phyloP scores from a whole-genome alignment of 2,329 filamentous ascomycete species.

The Cladosporium sp. region DNA sequence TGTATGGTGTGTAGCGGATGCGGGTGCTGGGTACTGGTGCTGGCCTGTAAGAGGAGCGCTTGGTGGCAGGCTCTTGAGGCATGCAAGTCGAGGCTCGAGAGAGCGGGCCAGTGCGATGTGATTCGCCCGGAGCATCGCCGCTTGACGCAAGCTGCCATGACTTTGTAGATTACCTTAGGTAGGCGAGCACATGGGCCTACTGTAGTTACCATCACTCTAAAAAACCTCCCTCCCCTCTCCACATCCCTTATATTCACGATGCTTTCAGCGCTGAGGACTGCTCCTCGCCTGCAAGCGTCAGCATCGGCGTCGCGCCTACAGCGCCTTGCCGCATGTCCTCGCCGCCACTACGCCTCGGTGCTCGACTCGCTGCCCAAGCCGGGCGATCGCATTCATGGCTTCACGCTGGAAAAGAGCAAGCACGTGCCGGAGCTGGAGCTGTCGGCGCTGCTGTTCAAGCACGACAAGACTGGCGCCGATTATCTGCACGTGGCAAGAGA shows the following conservation, averaged over 20 bases:
- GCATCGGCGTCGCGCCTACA: constrained; percentile 4
- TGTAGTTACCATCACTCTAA: not conserved
- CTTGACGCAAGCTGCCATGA: not conserved
- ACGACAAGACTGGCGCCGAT: constrained; percentile 93
- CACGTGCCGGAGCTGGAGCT: constrained; percentile 92
- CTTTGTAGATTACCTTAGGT: not conserved
- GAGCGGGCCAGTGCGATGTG: constrained; percentile 1
- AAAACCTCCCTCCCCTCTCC: not conserved
- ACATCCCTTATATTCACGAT: constrained; percentile 1
- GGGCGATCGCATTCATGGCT: constrained; percentile 87
- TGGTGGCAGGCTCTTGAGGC: constrained; percentile 9
- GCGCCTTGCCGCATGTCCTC: constrained; percentile 11
- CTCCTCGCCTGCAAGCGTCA: constrained; percentile 15
- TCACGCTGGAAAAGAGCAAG: constrained; percentile 84
- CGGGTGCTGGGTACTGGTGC: constrained; percentile 7
- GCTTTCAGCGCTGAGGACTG: constrained; percentile 16
- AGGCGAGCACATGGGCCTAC: not conserved
- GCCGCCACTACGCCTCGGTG: constrained; percentile 59
- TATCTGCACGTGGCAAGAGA: constrained; percentile 94
- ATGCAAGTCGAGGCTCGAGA: not conserved
- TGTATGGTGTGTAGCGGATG: constrained; percentile 8
- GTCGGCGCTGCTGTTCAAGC: constrained; percentile 84
- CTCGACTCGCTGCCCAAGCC: constrained; percentile 75
- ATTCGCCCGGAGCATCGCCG: constrained; percentile 9
- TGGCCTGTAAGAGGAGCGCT: constrained; percentile 9